Conservation (phyloP, 257 asterid species). For the Solanum bukasovii region DNA sequence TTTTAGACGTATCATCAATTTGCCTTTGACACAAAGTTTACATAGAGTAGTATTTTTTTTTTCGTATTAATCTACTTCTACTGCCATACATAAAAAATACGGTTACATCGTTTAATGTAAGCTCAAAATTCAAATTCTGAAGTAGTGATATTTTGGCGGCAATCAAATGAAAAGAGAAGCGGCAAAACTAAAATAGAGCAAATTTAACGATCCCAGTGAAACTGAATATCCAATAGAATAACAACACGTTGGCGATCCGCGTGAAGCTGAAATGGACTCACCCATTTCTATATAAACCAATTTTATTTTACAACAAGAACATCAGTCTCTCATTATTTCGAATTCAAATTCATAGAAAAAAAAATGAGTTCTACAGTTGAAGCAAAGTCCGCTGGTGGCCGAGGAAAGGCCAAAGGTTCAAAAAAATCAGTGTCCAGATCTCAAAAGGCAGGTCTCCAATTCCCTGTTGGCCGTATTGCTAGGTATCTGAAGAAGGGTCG, state of each 20-base stretch:
- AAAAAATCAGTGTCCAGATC: constrained; percentile 34
- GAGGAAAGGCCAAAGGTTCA: constrained; percentile 25
- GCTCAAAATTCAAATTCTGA: background rate
- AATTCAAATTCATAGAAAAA: background rate
- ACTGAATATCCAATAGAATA: background rate
- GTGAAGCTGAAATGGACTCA: background rate
- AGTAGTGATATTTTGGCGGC: background rate
- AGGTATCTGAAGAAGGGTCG: constrained; percentile 49
- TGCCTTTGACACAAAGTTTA: background rate
- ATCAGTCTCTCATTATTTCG: background rate
- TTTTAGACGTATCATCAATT: background rate
- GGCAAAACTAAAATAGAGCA: background rate
- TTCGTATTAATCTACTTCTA: background rate
- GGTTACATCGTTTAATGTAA: background rate
- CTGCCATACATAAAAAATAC: background rate
- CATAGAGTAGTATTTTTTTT: background rate
- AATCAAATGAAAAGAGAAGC: background rate
- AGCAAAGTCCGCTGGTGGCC: constrained; percentile 23
- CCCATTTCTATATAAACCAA: background rate
- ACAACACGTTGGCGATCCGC: constrained; percentile 21
- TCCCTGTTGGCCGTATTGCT: constrained; percentile 54
- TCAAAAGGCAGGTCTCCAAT: constrained; percentile 54
- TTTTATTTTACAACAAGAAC: rapidly evolving
- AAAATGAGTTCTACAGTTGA: constrained; percentile 17
- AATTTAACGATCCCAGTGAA: background rate